These are phyloP conservation scores for Salix suchowensis DNA, from an alignment of 345 rosid species.

Conservation along the genomic window DNA sequence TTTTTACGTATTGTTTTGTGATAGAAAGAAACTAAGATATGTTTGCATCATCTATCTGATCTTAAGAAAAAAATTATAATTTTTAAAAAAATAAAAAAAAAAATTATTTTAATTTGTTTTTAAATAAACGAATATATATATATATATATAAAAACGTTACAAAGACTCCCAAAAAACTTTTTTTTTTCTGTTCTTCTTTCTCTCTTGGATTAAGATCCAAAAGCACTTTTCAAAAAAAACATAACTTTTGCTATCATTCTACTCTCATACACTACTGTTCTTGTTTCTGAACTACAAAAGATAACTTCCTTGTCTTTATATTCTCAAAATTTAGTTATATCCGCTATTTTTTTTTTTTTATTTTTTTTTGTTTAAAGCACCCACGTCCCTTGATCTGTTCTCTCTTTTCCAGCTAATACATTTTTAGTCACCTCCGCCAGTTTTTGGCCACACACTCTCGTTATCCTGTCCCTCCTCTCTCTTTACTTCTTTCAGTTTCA, in stretches of 20 bases:
- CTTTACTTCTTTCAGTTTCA: neutral
- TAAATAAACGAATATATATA: too few species aligned
- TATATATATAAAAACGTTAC: too few species aligned
- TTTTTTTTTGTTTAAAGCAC: neutral
- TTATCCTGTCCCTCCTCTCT: neutral
- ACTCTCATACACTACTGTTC: neutral
- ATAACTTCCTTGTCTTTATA: conserved; percentile 13
- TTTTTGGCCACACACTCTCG: conserved; percentile 20
- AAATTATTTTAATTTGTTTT: too few species aligned
- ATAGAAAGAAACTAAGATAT: too few species aligned
- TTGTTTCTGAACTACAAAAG: neutral
- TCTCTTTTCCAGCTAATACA: conserved; percentile 26
- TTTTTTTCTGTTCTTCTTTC: neutral
- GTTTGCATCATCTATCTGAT: too few species aligned
- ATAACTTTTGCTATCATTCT: neutral
- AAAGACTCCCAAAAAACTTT: too few species aligned
- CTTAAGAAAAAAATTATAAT: too few species aligned
- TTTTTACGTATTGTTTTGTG: too few species aligned
- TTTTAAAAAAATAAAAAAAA: neutral
- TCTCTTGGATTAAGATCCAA: conserved; percentile 18
- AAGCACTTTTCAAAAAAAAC: conserved; percentile 6
- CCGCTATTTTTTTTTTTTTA: neutral
- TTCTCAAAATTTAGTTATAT: conserved; percentile 22
- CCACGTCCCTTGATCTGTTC: conserved; percentile 12
- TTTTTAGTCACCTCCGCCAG: conserved; percentile 27